These are phyloP conservation scores for Cytospora schulzeri DNA, from an alignment of 2,329 filamentous ascomycete species.

Conservation along the genomic window DNA sequence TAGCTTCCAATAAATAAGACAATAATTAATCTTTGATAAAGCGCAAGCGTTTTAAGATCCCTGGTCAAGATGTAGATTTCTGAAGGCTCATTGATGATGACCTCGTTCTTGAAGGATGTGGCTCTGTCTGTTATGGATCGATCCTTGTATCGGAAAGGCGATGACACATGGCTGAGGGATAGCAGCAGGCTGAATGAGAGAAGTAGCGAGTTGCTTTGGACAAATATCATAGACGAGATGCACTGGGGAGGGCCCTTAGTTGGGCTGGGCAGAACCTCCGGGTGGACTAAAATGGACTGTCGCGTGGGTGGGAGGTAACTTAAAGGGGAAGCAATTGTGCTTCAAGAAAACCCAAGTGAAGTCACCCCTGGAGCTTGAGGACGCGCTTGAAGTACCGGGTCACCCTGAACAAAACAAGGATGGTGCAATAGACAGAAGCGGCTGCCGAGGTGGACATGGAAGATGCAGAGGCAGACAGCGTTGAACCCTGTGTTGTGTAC, in stretches of 20 bases:
- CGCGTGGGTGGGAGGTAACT: constrained; percentile 16
- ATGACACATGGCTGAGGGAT: constrained; percentile 16
- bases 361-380: constrained; percentile 18
- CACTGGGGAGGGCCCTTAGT: constrained; percentile 5
- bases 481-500: constrained; percentile 5
- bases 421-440: constrained; percentile 21
- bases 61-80: neutral
- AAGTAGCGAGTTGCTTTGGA: constrained; percentile 2
- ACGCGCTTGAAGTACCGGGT: constrained; percentile 12
- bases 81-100: neutral
- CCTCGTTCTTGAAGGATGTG: neutral
- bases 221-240: constrained; percentile 6
- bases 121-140: constrained; percentile 3
- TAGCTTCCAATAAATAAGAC: neutral
- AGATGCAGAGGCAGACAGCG: constrained; percentile 21
- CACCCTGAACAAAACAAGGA: constrained; percentile 17
- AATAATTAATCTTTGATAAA: neutral
- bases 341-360: constrained; percentile 17
- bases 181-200: constrained; percentile 5
- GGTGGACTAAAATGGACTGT: constrained; percentile 16
- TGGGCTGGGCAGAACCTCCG: constrained; percentile 8
- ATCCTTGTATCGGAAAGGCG: constrained; percentile 10
- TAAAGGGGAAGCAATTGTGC: constrained; percentile 19
- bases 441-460: constrained; percentile 22
- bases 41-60: neutral